Conservation (phyloP, 768 basidiomycete genomes). For the Auriscalpium orientale region DNA sequence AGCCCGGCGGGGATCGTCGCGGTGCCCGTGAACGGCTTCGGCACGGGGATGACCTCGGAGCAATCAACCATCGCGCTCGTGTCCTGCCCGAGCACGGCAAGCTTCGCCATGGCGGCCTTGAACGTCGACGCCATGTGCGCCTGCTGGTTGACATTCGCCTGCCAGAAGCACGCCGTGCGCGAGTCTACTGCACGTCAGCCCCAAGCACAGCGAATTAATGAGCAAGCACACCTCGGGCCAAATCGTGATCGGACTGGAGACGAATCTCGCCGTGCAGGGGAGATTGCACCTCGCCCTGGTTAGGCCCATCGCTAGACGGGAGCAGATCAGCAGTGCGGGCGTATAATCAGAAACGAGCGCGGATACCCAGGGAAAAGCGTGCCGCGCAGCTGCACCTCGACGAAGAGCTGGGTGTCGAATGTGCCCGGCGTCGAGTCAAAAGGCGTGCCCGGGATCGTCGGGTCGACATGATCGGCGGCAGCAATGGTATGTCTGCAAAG, state of each 20-base stretch:
- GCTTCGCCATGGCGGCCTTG: slow-evolving; percentile 35
- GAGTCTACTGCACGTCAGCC: slow-evolving; percentile 2
- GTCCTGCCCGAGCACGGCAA: slow-evolving; percentile 36
- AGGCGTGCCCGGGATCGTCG: slow-evolving; percentile 26
- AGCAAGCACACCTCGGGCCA: slow-evolving; percentile 13
- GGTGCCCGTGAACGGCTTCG: not conserved
- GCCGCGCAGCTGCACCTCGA: slow-evolving; percentile 37
- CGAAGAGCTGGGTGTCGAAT: slow-evolving; percentile 40
- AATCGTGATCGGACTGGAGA: slow-evolving; percentile 33
- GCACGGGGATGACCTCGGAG: slow-evolving; percentile 6
- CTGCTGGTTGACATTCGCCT: slow-evolving; percentile 29
- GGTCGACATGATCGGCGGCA: slow-evolving; percentile 16
- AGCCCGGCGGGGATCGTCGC: not conserved
- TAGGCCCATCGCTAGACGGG: slow-evolving; percentile 26
- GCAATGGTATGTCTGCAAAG: slow-evolving; percentile 12
- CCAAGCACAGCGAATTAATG: not conserved
- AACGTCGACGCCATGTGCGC: slow-evolving; percentile 21
- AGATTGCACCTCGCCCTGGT: slow-evolving; percentile 33
- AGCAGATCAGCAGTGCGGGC: not conserved
- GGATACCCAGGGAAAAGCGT: slow-evolving; percentile 31
- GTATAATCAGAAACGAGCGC: not conserved
- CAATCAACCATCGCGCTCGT: slow-evolving; percentile 31
- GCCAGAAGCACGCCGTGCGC: slow-evolving; percentile 42
- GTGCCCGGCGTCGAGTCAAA: slow-evolving; percentile 38
- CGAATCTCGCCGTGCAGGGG: slow-evolving; percentile 36